Conservation (phyloP, 2,329 filamentous ascomycete species). For the Aspergillus piperis region DNA sequence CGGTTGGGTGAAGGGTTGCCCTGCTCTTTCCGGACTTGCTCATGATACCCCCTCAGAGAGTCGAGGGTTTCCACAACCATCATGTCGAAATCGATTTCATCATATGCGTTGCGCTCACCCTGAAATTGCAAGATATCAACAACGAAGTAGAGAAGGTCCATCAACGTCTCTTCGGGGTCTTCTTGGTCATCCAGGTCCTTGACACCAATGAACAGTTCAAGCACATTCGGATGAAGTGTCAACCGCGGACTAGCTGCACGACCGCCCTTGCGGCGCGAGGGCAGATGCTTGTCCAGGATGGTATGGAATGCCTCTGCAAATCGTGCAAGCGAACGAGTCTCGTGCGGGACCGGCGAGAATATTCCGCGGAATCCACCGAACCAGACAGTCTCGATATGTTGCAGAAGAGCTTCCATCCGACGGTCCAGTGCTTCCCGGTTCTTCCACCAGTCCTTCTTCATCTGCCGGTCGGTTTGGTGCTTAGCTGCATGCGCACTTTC, state of each 20-base stretch:
- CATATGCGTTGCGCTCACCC: conserved; percentile 93
- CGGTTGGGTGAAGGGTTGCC: conserved; percentile 52
- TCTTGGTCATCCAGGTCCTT: conserved; percentile 70
- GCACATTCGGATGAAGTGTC: conserved; percentile 64
- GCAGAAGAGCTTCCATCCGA: conserved; percentile 73
- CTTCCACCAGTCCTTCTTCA: conserved; percentile 85
- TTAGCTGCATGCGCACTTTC: conserved; percentile 74
- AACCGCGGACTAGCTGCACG: conserved; percentile 57
- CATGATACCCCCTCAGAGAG: conserved; percentile 77
- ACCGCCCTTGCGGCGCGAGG: conserved; percentile 67
- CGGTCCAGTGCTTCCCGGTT: conserved; percentile 78
- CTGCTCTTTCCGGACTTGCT: conserved; percentile 42
- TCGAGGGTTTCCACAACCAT: conserved; percentile 89
- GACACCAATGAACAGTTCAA: conserved; percentile 86
- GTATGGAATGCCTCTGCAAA: conserved; percentile 78
- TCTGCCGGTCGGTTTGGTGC: conserved; percentile 71
- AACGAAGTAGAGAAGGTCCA: conserved; percentile 91
- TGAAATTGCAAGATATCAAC: conserved; percentile 96
- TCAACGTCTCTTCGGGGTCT: conserved; percentile 86
- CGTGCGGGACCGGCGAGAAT: conserved; percentile 72
- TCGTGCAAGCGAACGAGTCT: conserved; percentile 65
- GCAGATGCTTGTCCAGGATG: conserved; percentile 80
- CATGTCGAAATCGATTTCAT: conserved; percentile 92
- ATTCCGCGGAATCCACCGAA: conserved; percentile 92
- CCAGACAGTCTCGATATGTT: conserved; percentile 90